Conservation (phyloP, 169 alveolate species). For the Theileria luwenshuni region DNA sequence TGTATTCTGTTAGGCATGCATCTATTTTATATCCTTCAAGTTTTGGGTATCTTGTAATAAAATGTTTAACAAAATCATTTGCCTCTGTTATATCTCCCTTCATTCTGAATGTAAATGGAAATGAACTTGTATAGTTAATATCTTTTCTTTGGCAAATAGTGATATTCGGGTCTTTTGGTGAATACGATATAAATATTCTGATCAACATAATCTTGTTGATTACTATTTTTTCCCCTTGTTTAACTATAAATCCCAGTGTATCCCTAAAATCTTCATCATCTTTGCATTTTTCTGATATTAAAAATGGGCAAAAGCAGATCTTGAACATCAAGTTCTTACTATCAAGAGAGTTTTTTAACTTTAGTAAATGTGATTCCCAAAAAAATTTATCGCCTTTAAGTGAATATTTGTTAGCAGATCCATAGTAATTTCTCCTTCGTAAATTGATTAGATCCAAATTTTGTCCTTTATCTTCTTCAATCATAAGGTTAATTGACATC, state of each 20-base stretch:
- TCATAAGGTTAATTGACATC: conserved; percentile 12
- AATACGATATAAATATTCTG: conserved; percentile 25
- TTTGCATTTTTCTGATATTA: conserved; percentile 12
- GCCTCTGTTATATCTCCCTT: conserved; percentile 15
- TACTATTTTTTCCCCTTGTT: neutral
- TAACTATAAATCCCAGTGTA: conserved; percentile 41
- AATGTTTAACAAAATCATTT: neutral
- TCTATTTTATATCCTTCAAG: conserved; percentile 40
- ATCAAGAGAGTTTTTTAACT: neutral
- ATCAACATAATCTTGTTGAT: neutral
- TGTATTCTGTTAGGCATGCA: conserved; percentile 13
- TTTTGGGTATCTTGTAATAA: conserved; percentile 7
- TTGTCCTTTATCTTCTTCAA: neutral
- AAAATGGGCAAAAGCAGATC: conserved; percentile 49
- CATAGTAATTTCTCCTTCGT: neutral
- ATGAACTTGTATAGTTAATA: neutral
- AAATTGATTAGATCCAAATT: neutral
- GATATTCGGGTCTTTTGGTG: neutral
- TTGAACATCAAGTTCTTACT: neutral
- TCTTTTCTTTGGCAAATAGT: conserved; percentile 2
- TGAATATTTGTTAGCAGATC: conserved; percentile 4
- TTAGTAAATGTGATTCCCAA: conserved; percentile 33
- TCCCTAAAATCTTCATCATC: conserved; percentile 31
- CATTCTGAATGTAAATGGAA: neutral
- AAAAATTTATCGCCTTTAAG: neutral